Percentiles rank a stretch among this genome's conserved stretches.
These are phyloP conservation scores for Pleurozium schreberi DNA, from an alignment of 225 moss, liverwort and hornwort genomes.

Conservation along the genomic window DNA sequence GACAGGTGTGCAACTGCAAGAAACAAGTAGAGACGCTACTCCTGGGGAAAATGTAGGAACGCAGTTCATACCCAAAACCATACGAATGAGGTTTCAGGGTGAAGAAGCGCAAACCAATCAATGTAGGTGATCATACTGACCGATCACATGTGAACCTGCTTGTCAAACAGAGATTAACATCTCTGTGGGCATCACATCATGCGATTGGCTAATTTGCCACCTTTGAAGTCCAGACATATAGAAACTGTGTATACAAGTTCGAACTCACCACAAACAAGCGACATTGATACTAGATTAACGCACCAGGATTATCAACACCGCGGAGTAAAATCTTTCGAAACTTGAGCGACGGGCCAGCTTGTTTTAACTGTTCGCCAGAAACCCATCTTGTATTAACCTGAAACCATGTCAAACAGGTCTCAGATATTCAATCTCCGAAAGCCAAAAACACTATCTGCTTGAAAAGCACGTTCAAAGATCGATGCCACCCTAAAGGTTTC, in stretches of 20 bases:
- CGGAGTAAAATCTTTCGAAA: slow-evolving; percentile 34
- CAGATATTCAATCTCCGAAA: background rate
- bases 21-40: too few species aligned
- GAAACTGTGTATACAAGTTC: background rate
- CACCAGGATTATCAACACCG: slow-evolving; percentile 50
- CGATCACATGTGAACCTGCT: slow-evolving; percentile 11
- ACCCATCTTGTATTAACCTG: slow-evolving; percentile 54
- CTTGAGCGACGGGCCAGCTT: background rate
- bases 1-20: too few species aligned
- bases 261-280: background rate
- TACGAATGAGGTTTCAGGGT: background rate
- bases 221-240: background rate
- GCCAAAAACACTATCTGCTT: background rate
- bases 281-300: background rate
- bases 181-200: slow-evolving; percentile 4
- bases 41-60: background rate
- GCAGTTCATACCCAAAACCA: background rate
- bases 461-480: background rate
- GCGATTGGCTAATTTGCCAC: slow-evolving; percentile 19
- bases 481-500: background rate
- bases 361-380: slow-evolving; percentile 5
- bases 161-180: background rate
- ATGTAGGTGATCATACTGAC: slow-evolving; percentile 7
- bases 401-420: background rate
- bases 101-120: background rate